A percentile compares a stretch with the other conserved stretches of the same genome.
Conservation (phyloP, 2,329 filamentous ascomycete species). For the Fusarium napiforme region DNA sequence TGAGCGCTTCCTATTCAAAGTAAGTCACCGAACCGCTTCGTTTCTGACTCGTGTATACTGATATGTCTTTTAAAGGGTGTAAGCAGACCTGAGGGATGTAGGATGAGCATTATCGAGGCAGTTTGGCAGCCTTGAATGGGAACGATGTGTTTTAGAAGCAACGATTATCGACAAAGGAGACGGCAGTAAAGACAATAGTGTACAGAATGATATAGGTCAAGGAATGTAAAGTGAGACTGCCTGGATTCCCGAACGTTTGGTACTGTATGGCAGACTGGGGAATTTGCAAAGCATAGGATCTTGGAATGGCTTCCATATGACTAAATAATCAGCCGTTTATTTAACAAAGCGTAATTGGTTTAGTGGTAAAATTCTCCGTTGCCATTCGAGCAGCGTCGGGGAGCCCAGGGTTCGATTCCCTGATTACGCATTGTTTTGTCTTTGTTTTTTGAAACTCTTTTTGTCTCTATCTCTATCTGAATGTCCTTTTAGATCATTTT, state of each 20-base stretch:
- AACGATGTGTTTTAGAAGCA: neutral
- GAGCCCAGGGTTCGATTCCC: slow-evolving; percentile 19
- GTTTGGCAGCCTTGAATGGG: slow-evolving; percentile 54
- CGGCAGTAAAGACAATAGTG: neutral
- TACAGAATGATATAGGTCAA: neutral
- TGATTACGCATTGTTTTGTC: slow-evolving; percentile 3
- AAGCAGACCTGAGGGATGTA: slow-evolving; percentile 53
- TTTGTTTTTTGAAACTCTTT: no score
- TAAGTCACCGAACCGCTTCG: neutral
- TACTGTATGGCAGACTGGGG: neutral
- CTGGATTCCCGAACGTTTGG: neutral
- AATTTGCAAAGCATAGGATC: neutral
- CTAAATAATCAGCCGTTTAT: fast-evolving
- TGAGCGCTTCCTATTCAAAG: slow-evolving; percentile 57
- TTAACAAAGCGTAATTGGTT: neutral
- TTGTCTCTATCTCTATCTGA: neutral
- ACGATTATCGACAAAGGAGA: neutral
- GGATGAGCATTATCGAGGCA: slow-evolving; percentile 62
- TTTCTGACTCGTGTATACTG: neutral
- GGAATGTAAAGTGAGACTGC: neutral
- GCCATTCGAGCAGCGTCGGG: slow-evolving; percentile 21
- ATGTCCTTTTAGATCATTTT: neutral
- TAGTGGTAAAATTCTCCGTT: slow-evolving; percentile 33
- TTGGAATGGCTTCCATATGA: fast-evolving
- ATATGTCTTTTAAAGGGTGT: slow-evolving; percentile 49